phyloP scores from a whole-genome alignment of 2,329 filamentous ascomycete genomes.

The Botrytis deweyae region DNA sequence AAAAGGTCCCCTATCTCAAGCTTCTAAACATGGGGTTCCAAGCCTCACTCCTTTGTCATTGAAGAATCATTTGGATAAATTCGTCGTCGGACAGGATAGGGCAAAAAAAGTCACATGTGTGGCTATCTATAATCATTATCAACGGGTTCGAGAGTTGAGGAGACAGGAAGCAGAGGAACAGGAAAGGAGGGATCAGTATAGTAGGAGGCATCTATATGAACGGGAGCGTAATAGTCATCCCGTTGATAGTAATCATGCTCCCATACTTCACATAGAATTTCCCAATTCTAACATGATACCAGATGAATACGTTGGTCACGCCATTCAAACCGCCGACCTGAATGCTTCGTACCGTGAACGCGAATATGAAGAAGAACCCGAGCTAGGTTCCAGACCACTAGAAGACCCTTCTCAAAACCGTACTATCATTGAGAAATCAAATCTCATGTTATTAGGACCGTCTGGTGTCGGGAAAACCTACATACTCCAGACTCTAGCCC shows the following conservation, averaged over 20 bases:
- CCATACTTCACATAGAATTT: constrained; percentile 20
- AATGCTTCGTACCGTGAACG: constrained; percentile 27
- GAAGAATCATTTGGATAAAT: constrained; percentile 91
- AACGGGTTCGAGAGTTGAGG: constrained; percentile 74
- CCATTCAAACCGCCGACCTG: constrained; percentile 34
- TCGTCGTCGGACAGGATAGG: constrained; percentile 92
- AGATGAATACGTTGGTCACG: constrained; percentile 57
- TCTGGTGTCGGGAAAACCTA: constrained; percentile 96
- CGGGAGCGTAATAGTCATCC: constrained; percentile 62
- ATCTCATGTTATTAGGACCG: constrained; percentile 84
- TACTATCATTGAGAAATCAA: constrained; percentile 80
- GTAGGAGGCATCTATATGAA: constrained; percentile 46
- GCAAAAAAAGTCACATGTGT: constrained; percentile 92
- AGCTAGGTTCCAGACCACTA: constrained; percentile 29
- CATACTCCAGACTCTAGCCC: constrained; percentile 80
- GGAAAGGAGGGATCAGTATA: constrained; percentile 62
- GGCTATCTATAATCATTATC: constrained; percentile 95
- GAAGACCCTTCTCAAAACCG: constrained; percentile 24
- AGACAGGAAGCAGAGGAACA: constrained; percentile 74
- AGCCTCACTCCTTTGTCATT: constrained; percentile 66
- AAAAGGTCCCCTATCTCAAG: constrained; percentile 56
- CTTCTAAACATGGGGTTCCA: constrained; percentile 55
- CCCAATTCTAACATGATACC: constrained; percentile 40
- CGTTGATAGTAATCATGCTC: constrained; percentile 65
- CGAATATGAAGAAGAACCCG: constrained; percentile 23